Percentiles rank a stretch among this genome's conserved stretches.
phyloP scores from a whole-genome alignment of 2,329 filamentous ascomycete genomes.

The Fusarium tupiense region DNA sequence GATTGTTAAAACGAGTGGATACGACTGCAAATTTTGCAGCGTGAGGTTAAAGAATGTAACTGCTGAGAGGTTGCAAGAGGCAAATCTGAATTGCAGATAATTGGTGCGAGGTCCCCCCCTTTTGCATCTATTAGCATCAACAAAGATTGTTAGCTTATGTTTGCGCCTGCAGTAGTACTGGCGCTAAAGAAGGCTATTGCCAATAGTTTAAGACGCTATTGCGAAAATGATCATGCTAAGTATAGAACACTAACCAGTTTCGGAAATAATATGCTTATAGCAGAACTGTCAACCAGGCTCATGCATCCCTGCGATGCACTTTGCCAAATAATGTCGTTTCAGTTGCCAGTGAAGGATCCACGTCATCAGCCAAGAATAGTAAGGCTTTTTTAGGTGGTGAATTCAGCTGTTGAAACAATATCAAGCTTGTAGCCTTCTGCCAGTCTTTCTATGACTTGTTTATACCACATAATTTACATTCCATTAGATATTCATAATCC shows the following conservation, averaged over 20 bases:
- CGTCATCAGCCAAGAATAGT: rapidly evolving
- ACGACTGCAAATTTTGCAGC: not conserved
- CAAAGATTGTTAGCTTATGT: not conserved
- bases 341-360: not conserved
- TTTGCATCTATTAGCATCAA: not conserved
- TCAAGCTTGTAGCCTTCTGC: not conserved
- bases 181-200: not conserved
- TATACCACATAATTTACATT: rapidly evolving
- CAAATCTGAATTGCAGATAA: not conserved
- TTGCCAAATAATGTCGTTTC: not conserved
- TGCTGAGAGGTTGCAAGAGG: not conserved
- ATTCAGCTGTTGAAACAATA: rapidly evolving
- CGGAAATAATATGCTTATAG: not conserved
- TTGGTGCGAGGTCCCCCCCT: not conserved
- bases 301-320: not conserved
- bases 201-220: not conserved
- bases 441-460: rapidly evolving
- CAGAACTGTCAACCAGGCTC: rapidly evolving
- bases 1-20: not conserved
- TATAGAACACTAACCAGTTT: not conserved
- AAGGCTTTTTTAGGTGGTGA: too few relatives aligned
- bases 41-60: not conserved
- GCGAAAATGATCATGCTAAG: not conserved
- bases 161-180: not conserved
- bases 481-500: rapidly evolving